A percentile compares a stretch with the other conserved stretches of the same genome.
These are phyloP conservation scores for Leishmania arabica DNA, from an alignment of 208 protist species.

Conservation along the genomic window DNA sequence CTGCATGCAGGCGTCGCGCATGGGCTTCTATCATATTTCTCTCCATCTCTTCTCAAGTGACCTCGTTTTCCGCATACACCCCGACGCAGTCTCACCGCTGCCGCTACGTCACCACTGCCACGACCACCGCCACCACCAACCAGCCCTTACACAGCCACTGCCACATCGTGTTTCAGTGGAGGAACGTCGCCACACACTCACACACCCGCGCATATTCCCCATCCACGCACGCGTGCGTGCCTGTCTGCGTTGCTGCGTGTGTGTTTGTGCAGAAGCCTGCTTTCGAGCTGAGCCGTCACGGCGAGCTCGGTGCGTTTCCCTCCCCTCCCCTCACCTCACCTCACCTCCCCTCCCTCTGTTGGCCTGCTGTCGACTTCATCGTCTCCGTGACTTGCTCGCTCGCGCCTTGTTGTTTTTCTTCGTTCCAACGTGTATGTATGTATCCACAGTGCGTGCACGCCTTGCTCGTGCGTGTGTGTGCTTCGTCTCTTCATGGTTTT, in stretches of 20 bases:
- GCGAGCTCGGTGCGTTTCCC: slow-evolving; percentile 6
- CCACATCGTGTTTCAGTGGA: neutral
- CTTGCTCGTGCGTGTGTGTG: too few species aligned
- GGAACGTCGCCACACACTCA: neutral
- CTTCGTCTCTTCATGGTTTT: neutral
- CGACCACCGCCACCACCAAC: neutral
- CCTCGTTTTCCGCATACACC: neutral
- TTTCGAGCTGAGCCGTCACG: neutral
- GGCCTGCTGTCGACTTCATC: neutral
- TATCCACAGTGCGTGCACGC: neutral
- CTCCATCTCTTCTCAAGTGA: neutral
- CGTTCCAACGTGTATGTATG: neutral
- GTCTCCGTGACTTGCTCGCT: neutral
- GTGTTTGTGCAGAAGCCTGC: neutral
- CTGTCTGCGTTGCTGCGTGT: neutral
- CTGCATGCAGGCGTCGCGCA: neutral
- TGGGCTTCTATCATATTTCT: neutral
- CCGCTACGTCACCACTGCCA: neutral
- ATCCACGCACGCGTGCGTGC: neutral
- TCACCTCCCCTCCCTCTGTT: neutral
- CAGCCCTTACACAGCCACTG: neutral
- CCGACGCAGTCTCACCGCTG: neutral
- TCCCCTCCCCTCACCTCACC: neutral
- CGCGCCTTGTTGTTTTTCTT: neutral
- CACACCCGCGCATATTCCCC: neutral